These are phyloP conservation scores for Tetrahymena elliotti DNA, from an alignment of 73 alveolate genomes.

Conservation along the genomic window DNA sequence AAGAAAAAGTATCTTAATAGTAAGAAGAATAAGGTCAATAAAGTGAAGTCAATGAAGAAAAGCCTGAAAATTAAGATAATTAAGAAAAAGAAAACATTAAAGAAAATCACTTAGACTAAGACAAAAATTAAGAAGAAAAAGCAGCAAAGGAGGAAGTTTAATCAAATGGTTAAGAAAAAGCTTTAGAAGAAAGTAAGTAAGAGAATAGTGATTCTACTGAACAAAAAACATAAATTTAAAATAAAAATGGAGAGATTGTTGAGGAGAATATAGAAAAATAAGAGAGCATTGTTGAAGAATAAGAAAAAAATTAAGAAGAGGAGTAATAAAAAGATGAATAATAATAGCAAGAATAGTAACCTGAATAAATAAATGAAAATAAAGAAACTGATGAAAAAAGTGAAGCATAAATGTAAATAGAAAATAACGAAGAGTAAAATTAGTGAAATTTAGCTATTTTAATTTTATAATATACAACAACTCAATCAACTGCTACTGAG, in stretches of 20 bases:
- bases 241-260: not conserved
- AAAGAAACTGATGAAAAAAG: not conserved
- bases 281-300: not conserved
- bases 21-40: conserved; percentile 6
- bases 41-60: not conserved
- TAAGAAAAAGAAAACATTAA: not conserved
- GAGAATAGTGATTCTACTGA: not conserved
- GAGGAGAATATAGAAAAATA: not conserved
- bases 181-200: not conserved
- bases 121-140: not conserved
- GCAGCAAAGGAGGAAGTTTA: conserved; percentile 1
- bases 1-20: not conserved
- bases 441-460: not conserved
- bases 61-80: not conserved
- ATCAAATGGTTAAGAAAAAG: not conserved
- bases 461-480: too few species aligned
- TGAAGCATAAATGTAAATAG: not conserved
- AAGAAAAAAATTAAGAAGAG: conserved; percentile 17
- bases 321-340: not conserved
- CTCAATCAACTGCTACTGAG: too few species aligned
- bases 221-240: not conserved
- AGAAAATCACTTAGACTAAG: not conserved
- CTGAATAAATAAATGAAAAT: not conserved
- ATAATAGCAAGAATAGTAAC: not conserved
- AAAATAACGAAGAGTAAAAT: not conserved